Percentiles rank a stretch among this genome's conserved stretches.
Evolutionary conservation across 192 early-diverging fungal species (phyloP).

Genomic region (Coemansia umbellata): DNA sequence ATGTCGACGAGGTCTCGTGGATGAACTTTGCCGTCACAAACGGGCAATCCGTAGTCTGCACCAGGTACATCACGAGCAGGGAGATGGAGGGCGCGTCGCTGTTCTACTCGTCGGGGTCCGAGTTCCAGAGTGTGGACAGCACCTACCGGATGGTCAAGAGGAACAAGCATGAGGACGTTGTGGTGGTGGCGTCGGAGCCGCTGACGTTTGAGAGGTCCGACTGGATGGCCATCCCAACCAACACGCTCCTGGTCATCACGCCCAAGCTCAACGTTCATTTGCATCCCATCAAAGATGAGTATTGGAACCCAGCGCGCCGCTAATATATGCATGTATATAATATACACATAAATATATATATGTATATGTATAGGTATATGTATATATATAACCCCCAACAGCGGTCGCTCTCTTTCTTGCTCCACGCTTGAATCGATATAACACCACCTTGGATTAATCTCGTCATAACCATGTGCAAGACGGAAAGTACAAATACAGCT

Average conservation of each 20-base stretch:
- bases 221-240: slow-evolving; percentile 76
- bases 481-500: no score
- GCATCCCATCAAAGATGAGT: slow-evolving; percentile 71
- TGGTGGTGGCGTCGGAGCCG: slow-evolving; percentile 77
- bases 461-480: no score
- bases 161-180: slow-evolving; percentile 73
- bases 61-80: slow-evolving; percentile 65
- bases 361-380: not conserved
- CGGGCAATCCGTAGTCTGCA: slow-evolving; percentile 71
- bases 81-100: slow-evolving; percentile 69
- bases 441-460: no score
- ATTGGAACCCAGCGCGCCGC: slow-evolving; percentile 41
- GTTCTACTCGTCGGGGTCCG: slow-evolving; percentile 75
- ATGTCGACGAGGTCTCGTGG: slow-evolving; percentile 58
- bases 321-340: not conserved
- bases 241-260: slow-evolving; percentile 70
- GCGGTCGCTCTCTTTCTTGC: no score
- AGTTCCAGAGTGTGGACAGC: slow-evolving; percentile 61
- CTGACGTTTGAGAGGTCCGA: slow-evolving; percentile 76
- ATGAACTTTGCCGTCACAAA: slow-evolving; percentile 85
- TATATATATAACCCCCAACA: no score
- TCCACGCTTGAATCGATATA: no score
- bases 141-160: slow-evolving; percentile 68
- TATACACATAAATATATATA: not conserved
- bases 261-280: slow-evolving; percentile 70